Base-by-base conservation (phyloP, 1,284 basidiomycete species). In the Microbotryum lychnidis-dioicae region DNA sequence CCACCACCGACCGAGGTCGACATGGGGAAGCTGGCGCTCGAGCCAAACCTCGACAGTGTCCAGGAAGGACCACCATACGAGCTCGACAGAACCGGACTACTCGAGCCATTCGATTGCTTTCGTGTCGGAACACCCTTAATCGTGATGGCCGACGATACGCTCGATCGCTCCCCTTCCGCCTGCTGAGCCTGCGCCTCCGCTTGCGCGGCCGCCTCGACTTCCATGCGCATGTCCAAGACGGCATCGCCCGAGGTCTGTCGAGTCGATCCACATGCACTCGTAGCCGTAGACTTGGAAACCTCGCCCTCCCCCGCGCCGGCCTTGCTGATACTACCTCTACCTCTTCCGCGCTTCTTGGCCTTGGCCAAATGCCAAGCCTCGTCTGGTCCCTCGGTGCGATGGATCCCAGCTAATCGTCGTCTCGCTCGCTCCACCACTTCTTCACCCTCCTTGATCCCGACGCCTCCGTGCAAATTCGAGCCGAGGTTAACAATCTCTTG, bases 381-480 rank as follows among this genome's bases (percentile, higher is more conserved):
- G 4, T 60, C 42, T 0, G 54, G 42, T 1, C 55, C 58, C 1
- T 47, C 50, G 10, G 49, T 29, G 5, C 44, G 27, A 5, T 55
- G 52, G 8, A 63, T 37, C 27, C 48, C 51, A 9, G 58, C 57
- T 16, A 71, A 47, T 8, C 70, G 56, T 23, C 56, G 55, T 47
- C 56, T 54, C 3, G 70, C 68, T 47, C 66, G 58, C 20, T 25
- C 47, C 8, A 70, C 64, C 8, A 71, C 49, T 51, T 69, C 66
- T 42, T 71, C 68, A 4, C 57, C 63, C 33, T 66, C 66, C 37
- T 64, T 65, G 46, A 63, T 66, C 6, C 66, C 64, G 52, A 66
- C 55, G 1, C 49, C 49, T 21, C 57, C 62, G 21, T 31, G 42
- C 1, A 50, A 8, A 25, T 52, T 25, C 47, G 18, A 10, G 62